Conservation (phyloP, 2,329 filamentous ascomycete genomes). For the Sclerotinia minor region DNA sequence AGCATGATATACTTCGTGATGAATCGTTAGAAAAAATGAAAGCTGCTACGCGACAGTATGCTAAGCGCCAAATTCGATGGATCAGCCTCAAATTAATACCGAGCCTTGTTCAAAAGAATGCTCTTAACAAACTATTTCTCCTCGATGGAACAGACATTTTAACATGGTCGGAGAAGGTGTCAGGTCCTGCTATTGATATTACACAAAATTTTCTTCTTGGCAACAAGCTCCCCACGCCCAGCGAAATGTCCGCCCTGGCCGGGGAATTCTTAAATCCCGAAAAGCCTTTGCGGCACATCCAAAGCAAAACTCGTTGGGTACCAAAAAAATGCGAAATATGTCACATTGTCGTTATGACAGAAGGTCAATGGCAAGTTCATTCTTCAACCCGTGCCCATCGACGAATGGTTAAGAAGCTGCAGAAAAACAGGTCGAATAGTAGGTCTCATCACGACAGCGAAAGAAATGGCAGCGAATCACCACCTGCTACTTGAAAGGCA, state of each 20-base stretch:
- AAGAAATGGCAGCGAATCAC: neutral
- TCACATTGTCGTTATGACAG: conserved; percentile 59
- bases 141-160: conserved; percentile 74
- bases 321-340: conserved; percentile 71
- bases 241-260: conserved; percentile 59
- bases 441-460: neutral
- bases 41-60: conserved; percentile 82
- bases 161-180: conserved; percentile 63
- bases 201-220: conserved; percentile 63
- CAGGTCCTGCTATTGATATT: conserved; percentile 62
- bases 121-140: conserved; percentile 66
- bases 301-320: conserved; percentile 48
- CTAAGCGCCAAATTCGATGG: conserved; percentile 81
- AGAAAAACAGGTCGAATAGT: conserved; percentile 1
- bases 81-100: conserved; percentile 80
- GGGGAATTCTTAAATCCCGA: conserved; percentile 58
- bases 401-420: conserved; percentile 35
- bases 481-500: conserved; percentile 2
- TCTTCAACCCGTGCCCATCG: conserved; percentile 48
- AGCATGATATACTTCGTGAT: conserved; percentile 56
- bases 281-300: conserved; percentile 45
- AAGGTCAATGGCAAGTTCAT: conserved; percentile 53
- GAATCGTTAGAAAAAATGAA: conserved; percentile 74
- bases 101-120: conserved; percentile 57
- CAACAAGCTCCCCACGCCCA: conserved; percentile 45